Percentiles rank a stretch among this genome's conserved stretches.
phyloP scores from a whole-genome alignment of 192 early-diverging fungal species.

The Obelidium mucronatum region DNA sequence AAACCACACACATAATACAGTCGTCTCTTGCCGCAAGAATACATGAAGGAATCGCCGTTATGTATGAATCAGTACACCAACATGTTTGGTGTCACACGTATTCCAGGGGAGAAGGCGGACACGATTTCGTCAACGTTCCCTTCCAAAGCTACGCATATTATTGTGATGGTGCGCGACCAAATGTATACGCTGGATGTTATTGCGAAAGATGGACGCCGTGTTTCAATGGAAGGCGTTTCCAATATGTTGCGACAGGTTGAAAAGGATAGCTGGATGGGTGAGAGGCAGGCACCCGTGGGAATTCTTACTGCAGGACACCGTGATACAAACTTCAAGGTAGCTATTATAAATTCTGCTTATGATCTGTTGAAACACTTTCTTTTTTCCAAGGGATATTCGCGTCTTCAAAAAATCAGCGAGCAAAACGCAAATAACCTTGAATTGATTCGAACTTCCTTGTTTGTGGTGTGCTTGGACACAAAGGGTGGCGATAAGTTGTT shows the following conservation, averaged over 20 bases:
- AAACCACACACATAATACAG: too few relatives aligned
- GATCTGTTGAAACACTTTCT: too few relatives aligned
- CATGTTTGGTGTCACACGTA: slow-evolving; percentile 82
- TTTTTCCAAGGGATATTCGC: slow-evolving; percentile 38
- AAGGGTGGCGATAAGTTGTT: slow-evolving; percentile 53
- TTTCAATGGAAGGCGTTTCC: slow-evolving; percentile 41
- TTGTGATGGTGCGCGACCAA: slow-evolving; percentile 86
- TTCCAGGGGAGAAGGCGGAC: slow-evolving; percentile 75
- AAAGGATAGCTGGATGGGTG: slow-evolving; percentile 27
- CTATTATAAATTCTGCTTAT: too few relatives aligned
- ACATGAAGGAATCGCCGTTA: slow-evolving; percentile 64
- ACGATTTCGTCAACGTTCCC: slow-evolving; percentile 71
- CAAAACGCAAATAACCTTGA: slow-evolving; percentile 65
- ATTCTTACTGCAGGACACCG: slow-evolving; percentile 86
- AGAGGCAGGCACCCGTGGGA: slow-evolving; percentile 72
- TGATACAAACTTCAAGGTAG: slow-evolving; percentile 80
- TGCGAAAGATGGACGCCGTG: slow-evolving; percentile 67
- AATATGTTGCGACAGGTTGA: slow-evolving; percentile 34
- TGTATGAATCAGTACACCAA: slow-evolving; percentile 96
- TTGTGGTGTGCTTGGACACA: slow-evolving; percentile 89
- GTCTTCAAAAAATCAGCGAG: slow-evolving; percentile 36
- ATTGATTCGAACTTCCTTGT: slow-evolving; percentile 80
- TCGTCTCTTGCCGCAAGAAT: slow-evolving; percentile 54
- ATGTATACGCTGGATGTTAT: slow-evolving; percentile 85
- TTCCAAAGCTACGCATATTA: slow-evolving; percentile 77